Conservation (phyloP, 306 rosid genomes). For the Gynostemma pentaphyllum region DNA sequence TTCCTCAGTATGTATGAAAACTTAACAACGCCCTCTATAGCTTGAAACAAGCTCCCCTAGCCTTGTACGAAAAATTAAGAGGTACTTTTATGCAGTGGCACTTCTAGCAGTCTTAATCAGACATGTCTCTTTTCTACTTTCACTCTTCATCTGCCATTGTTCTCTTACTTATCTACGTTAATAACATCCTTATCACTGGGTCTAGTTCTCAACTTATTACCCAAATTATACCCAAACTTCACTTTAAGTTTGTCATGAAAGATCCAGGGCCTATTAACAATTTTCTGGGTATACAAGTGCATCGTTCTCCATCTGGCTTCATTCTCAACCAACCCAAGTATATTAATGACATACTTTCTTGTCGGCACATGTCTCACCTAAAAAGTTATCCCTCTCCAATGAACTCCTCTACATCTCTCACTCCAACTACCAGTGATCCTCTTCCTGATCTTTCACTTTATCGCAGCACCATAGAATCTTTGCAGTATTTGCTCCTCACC, state of each 20-base stretch:
- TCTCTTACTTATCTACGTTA: not conserved
- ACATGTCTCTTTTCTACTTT: not conserved
- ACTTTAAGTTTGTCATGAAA: not conserved
- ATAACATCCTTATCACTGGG: not conserved
- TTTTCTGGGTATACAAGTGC: no score
- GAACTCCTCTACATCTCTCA: no score
- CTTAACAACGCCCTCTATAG: not conserved
- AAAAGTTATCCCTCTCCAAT: no score
- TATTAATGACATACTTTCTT: no score
- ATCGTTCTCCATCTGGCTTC: no score
- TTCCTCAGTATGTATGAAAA: not conserved
- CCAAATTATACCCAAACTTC: not conserved
- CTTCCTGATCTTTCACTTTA: no score
- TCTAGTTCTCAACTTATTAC: not conserved
- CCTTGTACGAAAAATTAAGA: not conserved
- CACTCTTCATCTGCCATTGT: not conserved
- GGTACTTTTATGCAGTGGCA: not conserved
- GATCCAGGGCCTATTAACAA: not conserved
- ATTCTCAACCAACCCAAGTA: no score
- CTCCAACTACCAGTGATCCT: no score
- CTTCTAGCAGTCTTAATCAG: not conserved
- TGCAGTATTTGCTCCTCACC: no score
- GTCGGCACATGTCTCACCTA: no score
- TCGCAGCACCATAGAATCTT: no score
- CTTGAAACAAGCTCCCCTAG: not conserved